phyloP scores from a whole-genome alignment of 345 rosid genomes.

The Carallia pectinifolia region DNA sequence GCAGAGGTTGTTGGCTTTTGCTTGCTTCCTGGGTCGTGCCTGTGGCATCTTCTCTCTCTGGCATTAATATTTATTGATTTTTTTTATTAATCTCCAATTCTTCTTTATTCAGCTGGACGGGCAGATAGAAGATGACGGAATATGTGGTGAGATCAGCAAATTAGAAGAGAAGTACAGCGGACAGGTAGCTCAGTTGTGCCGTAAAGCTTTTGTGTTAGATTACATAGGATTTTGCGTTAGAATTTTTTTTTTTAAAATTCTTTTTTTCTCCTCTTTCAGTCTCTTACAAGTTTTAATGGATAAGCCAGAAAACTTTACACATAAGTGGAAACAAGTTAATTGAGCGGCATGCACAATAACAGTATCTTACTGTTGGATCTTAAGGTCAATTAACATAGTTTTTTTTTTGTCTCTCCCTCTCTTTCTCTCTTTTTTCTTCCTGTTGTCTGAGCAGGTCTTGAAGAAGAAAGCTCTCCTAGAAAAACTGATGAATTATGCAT shows the following conservation, averaged over 20 bases:
- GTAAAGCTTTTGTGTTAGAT: constrained; percentile 6
- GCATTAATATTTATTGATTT: constrained; percentile 1
- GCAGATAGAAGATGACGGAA: constrained; percentile 58
- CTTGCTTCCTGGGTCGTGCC: too few relatives aligned
- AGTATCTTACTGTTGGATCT: too few relatives aligned
- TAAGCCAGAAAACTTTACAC: neutral
- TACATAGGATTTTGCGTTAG: neutral
- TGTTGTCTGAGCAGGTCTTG: constrained; percentile 46
- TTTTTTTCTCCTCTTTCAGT: constrained; percentile 6
- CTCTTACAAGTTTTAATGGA: neutral
- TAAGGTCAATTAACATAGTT: neutral
- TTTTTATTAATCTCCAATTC: constrained; percentile 15
- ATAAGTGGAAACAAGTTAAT: too few relatives aligned
- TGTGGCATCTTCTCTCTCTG: too few relatives aligned
- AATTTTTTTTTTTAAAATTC: neutral
- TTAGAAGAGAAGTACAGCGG: constrained; percentile 58
- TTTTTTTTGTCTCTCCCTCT: neutral
- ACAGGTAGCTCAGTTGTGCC: constrained; percentile 55
- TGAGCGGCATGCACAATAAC: too few relatives aligned
- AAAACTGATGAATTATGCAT: constrained; percentile 58
- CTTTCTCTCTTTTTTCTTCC: constrained; percentile 3
- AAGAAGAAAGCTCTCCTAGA: constrained; percentile 66
- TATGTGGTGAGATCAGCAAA: constrained; percentile 50
- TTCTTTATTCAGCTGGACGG: constrained; percentile 49
- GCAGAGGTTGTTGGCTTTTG: constrained; percentile 3